phyloP scores from a whole-genome alignment of 1,284 basidiomycete genomes.

The Cryptococcus sp. region DNA sequence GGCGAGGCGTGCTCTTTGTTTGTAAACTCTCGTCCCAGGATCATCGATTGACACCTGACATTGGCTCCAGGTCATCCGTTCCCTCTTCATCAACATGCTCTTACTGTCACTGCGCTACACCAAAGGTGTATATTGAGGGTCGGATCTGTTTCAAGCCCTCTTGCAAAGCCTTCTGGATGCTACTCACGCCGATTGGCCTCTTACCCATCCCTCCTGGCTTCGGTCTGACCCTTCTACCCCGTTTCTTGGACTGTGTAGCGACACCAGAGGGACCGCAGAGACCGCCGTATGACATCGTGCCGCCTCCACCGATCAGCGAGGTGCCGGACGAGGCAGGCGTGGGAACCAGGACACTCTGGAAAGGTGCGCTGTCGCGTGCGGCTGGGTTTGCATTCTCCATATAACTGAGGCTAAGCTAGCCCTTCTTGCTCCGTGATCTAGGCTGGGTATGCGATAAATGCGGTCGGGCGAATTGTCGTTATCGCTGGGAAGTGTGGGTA shows the following conservation, averaged over 20 bases:
- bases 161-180: slow-evolving; percentile 42
- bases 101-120: slow-evolving; percentile 4
- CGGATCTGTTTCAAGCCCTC: slow-evolving; percentile 34
- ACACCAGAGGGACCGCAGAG: slow-evolving; percentile 13
- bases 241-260: slow-evolving; percentile 21
- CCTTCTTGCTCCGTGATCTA: background rate
- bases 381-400: background rate
- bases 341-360: slow-evolving; percentile 30
- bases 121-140: slow-evolving; percentile 39
- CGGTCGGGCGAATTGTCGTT: slow-evolving; percentile 47
- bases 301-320: slow-evolving; percentile 16
- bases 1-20: too few relatives aligned
- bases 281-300: slow-evolving; percentile 35
- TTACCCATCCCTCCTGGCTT: slow-evolving; percentile 36
- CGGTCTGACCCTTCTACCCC: slow-evolving; percentile 23
- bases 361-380: slow-evolving; percentile 21
- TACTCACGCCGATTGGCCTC: slow-evolving; percentile 24
- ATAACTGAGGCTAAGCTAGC: background rate
- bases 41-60: too few relatives aligned
- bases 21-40: too few relatives aligned
- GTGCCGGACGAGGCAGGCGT: slow-evolving; percentile 10
- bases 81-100: too few relatives aligned
- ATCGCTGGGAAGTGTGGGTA: slow-evolving; percentile 46
- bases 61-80: too few relatives aligned
- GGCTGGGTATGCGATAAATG: slow-evolving; percentile 45